Conservation (phyloP, 352 stramenopile genomes). For the Globisporangium cystogenes region DNA sequence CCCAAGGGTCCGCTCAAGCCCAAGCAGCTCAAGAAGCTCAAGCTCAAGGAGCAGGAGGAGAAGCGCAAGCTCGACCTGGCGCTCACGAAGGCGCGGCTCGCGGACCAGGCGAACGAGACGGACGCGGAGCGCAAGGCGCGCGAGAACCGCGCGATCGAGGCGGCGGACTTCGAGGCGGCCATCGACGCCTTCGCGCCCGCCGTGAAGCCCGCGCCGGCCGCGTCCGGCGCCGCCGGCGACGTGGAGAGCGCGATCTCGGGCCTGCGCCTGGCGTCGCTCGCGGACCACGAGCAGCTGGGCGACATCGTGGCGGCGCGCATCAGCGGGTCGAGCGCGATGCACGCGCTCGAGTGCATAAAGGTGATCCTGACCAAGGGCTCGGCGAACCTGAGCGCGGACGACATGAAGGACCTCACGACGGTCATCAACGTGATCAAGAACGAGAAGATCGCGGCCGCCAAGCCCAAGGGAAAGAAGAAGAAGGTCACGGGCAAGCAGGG, state of each 20-base stretch:
- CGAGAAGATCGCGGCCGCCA: conserved; percentile 77
- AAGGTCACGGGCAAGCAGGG: conserved; percentile 73
- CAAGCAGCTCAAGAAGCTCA: conserved; percentile 85
- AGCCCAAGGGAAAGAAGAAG: conserved; percentile 86
- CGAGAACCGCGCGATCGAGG: conserved; percentile 56
- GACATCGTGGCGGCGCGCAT: conserved; percentile 55
- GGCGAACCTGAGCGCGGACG: conserved; percentile 70
- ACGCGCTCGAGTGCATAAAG: conserved; percentile 77
- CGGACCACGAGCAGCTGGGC: conserved; percentile 69
- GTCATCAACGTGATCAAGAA: conserved; percentile 88
- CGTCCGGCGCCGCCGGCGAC: conserved; percentile 19
- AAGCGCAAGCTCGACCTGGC: conserved; percentile 76
- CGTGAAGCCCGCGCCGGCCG: conserved; percentile 22
- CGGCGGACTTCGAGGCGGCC: conserved; percentile 71
- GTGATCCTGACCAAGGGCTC: conserved; percentile 75
- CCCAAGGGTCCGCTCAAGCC: conserved; percentile 66
- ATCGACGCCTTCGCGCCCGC: conserved; percentile 69
- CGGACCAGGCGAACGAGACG: conserved; percentile 62
- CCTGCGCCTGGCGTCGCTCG: conserved; percentile 66
- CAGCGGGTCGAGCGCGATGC: conserved; percentile 59
- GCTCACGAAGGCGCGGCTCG: conserved; percentile 66
- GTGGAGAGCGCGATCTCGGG: conserved; percentile 39
- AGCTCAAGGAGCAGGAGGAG: conserved; percentile 82
- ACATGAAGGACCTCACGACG: conserved; percentile 86
- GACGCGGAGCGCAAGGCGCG: conserved; percentile 51